These are phyloP conservation scores for Lichtheimia corymbifera DNA, from an alignment of 371 early-diverging fungal genomes.

Conservation along the genomic window DNA sequence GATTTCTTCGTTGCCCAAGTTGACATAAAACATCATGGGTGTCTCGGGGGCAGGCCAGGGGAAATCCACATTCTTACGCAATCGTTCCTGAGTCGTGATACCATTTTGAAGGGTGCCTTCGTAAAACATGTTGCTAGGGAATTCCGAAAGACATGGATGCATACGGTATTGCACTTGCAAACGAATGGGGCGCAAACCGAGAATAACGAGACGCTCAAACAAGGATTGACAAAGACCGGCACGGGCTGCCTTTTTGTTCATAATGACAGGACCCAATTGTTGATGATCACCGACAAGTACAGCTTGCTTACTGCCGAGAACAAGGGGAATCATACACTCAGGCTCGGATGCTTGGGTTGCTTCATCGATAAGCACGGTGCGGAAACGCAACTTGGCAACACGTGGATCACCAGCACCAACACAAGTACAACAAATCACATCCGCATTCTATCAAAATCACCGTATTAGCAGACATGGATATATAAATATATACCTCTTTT, in stretches of 20 bases:
- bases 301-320: slow-evolving; percentile 92
- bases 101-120: slow-evolving; percentile 97
- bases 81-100: slow-evolving; percentile 88
- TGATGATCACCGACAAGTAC: slow-evolving; percentile 99
- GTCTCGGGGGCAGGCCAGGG: slow-evolving; percentile 93
- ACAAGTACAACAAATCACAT: slow-evolving; percentile 98
- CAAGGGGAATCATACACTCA: slow-evolving; percentile 96
- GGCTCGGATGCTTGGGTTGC: slow-evolving; percentile 98
- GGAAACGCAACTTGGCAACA: slow-evolving; percentile 83
- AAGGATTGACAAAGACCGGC: slow-evolving; percentile 95
- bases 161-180: slow-evolving; percentile 98
- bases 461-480: not conserved
- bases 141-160: slow-evolving; percentile 97
- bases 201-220: slow-evolving; percentile 94
- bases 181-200: slow-evolving; percentile 92
- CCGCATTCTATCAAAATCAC: slow-evolving; percentile 66
- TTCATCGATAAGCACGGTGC: slow-evolving; percentile 97
- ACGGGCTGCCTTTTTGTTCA: slow-evolving; percentile 95
- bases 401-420: slow-evolving; percentile 98
- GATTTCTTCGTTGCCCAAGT: slow-evolving; percentile 95
- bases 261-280: slow-evolving; percentile 97
- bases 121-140: slow-evolving; percentile 99
- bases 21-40: slow-evolving; percentile 96
- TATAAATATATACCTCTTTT: not conserved
- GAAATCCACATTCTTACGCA: slow-evolving; percentile 86